Evolutionary conservation across 352 stramenopile genomes (phyloP), one percentile per base, ranked within the genome.

Genomic region (Globisporangium splendens): DNA sequence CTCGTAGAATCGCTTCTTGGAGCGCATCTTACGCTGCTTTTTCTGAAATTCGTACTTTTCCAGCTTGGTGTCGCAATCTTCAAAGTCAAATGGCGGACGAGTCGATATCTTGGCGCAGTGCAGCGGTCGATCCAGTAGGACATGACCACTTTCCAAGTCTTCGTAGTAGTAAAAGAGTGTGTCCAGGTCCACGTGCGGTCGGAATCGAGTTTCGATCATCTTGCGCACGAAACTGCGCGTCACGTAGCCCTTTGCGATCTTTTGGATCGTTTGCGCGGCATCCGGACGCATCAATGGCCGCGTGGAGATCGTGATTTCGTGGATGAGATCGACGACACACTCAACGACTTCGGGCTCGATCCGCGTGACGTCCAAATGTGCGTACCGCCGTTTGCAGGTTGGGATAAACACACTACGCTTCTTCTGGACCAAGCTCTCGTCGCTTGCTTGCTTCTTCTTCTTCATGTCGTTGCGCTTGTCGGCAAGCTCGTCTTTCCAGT

Each of bases 81-180:
- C 63, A 17, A 68, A 49, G 14, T 86, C 74, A n/a, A 77, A 84
- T 28, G 74, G 76, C 53, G 52, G 39, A 1, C 66, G 53, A 14
- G 61, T 58, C 1, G 74, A 80, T 8, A 65, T 73, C 12, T 58
- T 50, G 22, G 61, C 70, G 0, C 48, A 65, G 43, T 73, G 82
- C 20, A 89, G 15, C 1, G 79, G 79, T 3, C 76, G 72, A 4
- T 69, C 65, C 2, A 89, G 72, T 28, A 72, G 57, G 15, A 89
- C 46, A 12, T 64, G 46, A 2, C 62, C 69, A 12, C 57, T 73
- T 10, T 69, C 21, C 0, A 33, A 72, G 54, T 91, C 75, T 8
- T 76, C 64, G 43, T 86, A 91, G 63, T 89, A 91, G 51, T 69
- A 87, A n/a, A 83, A 59, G 0, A 41, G 55, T 10, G 82, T 89